Percentiles rank a stretch among this genome's conserved stretches.
phyloP scores from a whole-genome alignment of 2,329 filamentous ascomycete species.

The Ceratocystis eucalypticola region DNA sequence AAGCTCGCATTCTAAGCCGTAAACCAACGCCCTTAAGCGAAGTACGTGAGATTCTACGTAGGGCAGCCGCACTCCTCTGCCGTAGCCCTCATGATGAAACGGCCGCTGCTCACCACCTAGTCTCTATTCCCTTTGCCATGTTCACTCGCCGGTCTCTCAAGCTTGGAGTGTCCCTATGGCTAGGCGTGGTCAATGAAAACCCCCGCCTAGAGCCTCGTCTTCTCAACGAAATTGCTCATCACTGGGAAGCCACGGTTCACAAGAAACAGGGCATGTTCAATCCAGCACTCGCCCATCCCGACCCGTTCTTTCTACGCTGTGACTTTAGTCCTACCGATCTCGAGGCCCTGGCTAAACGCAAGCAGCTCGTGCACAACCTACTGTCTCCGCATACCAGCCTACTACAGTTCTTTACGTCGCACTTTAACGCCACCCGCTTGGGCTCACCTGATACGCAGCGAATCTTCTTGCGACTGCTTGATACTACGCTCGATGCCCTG shows the following conservation, averaged over 20 bases:
- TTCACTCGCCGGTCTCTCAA: conserved; percentile 95
- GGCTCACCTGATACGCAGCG: conserved; percentile 69
- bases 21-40: conserved; percentile 59
- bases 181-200: conserved; percentile 94
- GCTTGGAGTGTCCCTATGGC: conserved; percentile 87
- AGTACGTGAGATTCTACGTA: conserved; percentile 66
- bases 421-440: conserved; percentile 86
- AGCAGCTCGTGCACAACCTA: conserved; percentile 66
- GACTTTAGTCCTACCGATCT: conserved; percentile 90
- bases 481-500: conserved; percentile 60
- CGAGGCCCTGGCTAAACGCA: conserved; percentile 55
- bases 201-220: conserved; percentile 75
- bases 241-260: conserved; percentile 77
- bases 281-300: conserved; percentile 53
- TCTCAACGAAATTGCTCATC: conserved; percentile 71
- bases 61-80: conserved; percentile 77
- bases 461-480: conserved; percentile 68
- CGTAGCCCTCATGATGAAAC: conserved; percentile 61
- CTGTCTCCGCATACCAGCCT: conserved; percentile 77
- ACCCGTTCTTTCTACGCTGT: conserved; percentile 82
- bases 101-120: conserved; percentile 71
- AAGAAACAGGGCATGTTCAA: conserved; percentile 72
- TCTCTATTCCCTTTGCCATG: conserved; percentile 80
- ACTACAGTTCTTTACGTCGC: conserved; percentile 80
- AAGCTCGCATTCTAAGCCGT: conserved; percentile 54